A percentile compares a stretch with the other conserved stretches of the same genome.
Evolutionary conservation across 1,284 basidiomycete species (phyloP).

Genomic region (Neonothopanus nambi): DNA sequence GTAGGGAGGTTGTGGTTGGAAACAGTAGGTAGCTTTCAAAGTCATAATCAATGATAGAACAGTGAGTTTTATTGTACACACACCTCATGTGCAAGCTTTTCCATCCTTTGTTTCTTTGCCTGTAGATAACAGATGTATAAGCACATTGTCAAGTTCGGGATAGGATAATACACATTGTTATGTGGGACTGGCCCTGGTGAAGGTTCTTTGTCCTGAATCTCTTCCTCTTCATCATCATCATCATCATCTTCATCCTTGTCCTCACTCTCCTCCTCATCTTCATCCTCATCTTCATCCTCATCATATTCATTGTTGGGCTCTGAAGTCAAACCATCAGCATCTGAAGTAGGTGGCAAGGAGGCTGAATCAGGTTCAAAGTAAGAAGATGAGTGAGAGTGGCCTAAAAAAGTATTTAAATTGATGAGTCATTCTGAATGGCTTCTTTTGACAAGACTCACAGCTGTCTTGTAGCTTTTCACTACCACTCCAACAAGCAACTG

Average conservation of each 20-base stretch:
- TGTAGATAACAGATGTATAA: too few relatives aligned
- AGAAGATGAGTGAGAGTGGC: not conserved
- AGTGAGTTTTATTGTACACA: not conserved
- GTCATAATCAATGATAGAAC: not conserved
- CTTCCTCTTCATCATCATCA: not conserved
- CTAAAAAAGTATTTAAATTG: not conserved
- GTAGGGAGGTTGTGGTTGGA: too few relatives aligned
- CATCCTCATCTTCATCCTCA: too few relatives aligned
- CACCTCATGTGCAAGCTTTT: constrained; percentile 3
- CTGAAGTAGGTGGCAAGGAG: not conserved
- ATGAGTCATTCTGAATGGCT: too few relatives aligned
- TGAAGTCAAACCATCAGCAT: not conserved
- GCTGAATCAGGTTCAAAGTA: not conserved
- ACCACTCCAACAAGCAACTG: too few relatives aligned
- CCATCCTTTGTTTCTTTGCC: not conserved
- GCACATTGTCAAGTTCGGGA: not conserved
- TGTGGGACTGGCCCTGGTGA: not conserved
- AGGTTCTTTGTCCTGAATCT: not conserved
- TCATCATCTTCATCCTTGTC: not conserved
- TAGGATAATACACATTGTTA: not conserved
- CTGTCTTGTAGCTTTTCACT: too few relatives aligned
- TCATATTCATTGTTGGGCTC: too few relatives aligned
- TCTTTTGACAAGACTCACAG: too few relatives aligned
- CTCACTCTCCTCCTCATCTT: too few relatives aligned
- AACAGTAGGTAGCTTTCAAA: not conserved